phyloP scores from a whole-genome alignment of 768 basidiomycete species.

The Steccherinum ochraceum region DNA sequence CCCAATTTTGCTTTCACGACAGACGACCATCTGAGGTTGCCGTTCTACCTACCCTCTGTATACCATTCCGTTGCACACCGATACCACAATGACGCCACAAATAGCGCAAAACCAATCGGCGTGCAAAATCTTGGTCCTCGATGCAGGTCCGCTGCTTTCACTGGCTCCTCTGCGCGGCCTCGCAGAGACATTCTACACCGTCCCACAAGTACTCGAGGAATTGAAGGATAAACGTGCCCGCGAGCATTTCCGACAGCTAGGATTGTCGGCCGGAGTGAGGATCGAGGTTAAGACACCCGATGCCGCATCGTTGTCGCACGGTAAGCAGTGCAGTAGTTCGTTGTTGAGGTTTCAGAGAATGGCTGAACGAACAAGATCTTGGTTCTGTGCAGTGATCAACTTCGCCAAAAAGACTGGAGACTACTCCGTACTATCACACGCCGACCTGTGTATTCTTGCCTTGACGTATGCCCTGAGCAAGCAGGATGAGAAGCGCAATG shows the following conservation, averaged over 20 bases:
- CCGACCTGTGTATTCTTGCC: conserved; percentile 89
- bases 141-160: conserved; percentile 89
- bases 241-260: conserved; percentile 79
- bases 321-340: conserved; percentile 27
- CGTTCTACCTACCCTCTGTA: conserved; percentile 7
- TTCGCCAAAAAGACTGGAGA: conserved; percentile 96
- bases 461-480: conserved; percentile 76
- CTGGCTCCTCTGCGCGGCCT: conserved; percentile 86
- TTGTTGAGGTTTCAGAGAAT: not conserved
- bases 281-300: conserved; percentile 68
- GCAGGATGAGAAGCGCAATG: conserved; percentile 29
- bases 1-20: too few relatives aligned
- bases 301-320: conserved; percentile 58
- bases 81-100: conserved; percentile 13
- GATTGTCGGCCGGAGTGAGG: conserved; percentile 68
- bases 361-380: conserved; percentile 10
- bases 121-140: conserved; percentile 81
- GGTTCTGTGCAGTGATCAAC: conserved; percentile 59
- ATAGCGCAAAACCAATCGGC: conserved; percentile 27
- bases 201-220: conserved; percentile 86
- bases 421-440: conserved; percentile 83
- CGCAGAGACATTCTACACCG: conserved; percentile 79
- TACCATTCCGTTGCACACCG: conserved; percentile 2
- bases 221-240: conserved; percentile 83
- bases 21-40: not conserved